Percentiles rank a stretch among this genome's conserved stretches.
Conservation (phyloP, 352 stramenopile species). For the Phytopythium vexans region DNA sequence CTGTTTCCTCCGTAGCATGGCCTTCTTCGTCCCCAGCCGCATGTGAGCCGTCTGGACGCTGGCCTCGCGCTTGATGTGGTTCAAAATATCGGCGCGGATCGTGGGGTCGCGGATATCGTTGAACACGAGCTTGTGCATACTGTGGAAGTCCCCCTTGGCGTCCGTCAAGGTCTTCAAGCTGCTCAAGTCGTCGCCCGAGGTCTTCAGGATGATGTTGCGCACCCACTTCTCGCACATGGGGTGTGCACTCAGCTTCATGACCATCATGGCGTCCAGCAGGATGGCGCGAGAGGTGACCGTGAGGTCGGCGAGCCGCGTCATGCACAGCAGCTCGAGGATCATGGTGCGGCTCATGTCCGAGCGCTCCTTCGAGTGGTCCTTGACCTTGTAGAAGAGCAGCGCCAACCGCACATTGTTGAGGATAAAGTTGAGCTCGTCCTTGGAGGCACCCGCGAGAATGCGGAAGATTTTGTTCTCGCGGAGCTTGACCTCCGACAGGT, state of each 20-base stretch:
- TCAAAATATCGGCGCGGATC: slow-evolving; percentile 93
- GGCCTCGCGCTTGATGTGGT: slow-evolving; percentile 94
- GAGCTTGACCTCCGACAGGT: slow-evolving; percentile 69
- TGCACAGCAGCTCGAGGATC: slow-evolving; percentile 93
- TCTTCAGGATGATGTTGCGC: slow-evolving; percentile 96
- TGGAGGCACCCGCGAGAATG: slow-evolving; percentile 92
- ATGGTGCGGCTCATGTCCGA: slow-evolving; percentile 89
- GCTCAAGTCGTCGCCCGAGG: slow-evolving; percentile 93
- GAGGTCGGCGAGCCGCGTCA: slow-evolving; percentile 91
- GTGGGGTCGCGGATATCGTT: slow-evolving; percentile 89
- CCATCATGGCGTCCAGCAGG: slow-evolving; percentile 95
- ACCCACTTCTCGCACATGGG: slow-evolving; percentile 94
- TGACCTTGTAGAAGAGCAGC: slow-evolving; percentile 99
- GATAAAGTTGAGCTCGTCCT: slow-evolving; percentile 97
- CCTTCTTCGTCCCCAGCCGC: slow-evolving; percentile 83
- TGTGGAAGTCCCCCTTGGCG: slow-evolving; percentile 95
- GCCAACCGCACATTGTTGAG: slow-evolving; percentile 93
- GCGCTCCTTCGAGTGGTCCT: slow-evolving; percentile 80
- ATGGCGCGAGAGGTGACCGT: slow-evolving; percentile 90
- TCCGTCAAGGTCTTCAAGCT: slow-evolving; percentile 97
- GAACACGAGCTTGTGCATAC: slow-evolving; percentile 98
- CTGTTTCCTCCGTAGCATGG: slow-evolving; percentile 73
- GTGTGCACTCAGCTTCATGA: slow-evolving; percentile 96
- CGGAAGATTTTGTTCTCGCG: slow-evolving; percentile 95
- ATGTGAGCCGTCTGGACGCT: slow-evolving; percentile 93